A percentile compares a stretch with the other conserved stretches of the same genome.
phyloP scores from a whole-genome alignment of 805 yeast species.

The Brettanomyces sp. region DNA sequence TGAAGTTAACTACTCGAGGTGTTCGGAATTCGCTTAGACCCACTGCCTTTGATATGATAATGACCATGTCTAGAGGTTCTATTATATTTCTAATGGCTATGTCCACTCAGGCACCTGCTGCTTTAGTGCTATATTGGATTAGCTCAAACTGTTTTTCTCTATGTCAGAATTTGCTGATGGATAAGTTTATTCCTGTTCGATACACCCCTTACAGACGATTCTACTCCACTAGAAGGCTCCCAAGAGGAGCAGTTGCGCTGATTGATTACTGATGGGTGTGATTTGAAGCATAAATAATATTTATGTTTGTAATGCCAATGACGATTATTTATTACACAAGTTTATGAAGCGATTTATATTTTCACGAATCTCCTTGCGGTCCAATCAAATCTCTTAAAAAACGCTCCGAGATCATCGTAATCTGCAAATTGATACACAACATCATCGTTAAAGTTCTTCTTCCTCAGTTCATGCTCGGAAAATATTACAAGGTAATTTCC shows the following conservation, averaged over 20 bases:
- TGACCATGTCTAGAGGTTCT: slow-evolving; percentile 65
- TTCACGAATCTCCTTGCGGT: slow-evolving; percentile 2
- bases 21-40: slow-evolving; percentile 38
- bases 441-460: not conserved
- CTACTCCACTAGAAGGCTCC: slow-evolving; percentile 4
- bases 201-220: slow-evolving; percentile 34
- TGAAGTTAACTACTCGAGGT: slow-evolving; percentile 32
- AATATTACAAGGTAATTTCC: not conserved
- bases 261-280: slow-evolving; percentile 6
- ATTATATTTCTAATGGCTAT: slow-evolving; percentile 76
- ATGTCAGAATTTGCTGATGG: slow-evolving; percentile 64
- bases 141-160: slow-evolving; percentile 74
- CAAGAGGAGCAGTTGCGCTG: slow-evolving; percentile 8
- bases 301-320: no score
- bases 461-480: not conserved
- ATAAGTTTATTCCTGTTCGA: slow-evolving; percentile 51
- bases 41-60: slow-evolving; percentile 51
- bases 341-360: not conserved
- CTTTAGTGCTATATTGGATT: slow-evolving; percentile 82
- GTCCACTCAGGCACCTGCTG: slow-evolving; percentile 78
- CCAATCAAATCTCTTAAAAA: slow-evolving; percentile 8
- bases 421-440: slow-evolving; percentile 6
- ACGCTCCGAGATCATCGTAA: slow-evolving; percentile 10
- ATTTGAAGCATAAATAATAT: no score
- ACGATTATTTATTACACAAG: no score